Evolutionary conservation across 2,329 filamentous ascomycete species (phyloP), one percentile per base, ranked within the genome.

Genomic region (Aspergillus awamori): DNA sequence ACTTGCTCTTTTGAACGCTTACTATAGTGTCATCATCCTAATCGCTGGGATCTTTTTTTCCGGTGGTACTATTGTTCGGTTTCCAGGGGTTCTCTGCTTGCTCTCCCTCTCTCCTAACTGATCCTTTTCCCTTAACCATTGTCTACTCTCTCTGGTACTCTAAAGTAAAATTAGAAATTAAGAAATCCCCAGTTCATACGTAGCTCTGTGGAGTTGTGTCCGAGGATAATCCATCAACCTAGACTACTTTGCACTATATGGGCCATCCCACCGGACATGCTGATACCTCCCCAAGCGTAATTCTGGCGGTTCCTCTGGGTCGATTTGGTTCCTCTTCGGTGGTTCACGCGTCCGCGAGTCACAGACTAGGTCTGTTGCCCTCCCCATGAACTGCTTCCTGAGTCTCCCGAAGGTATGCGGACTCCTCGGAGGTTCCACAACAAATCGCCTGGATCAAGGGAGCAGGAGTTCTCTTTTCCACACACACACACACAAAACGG

Each of bases 391-490:
- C 38, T 43, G 24, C 38, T 45, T 45, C 38, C 38, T 55, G 24
- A 43, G 41, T 55, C 33, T 43, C 28, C 53, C 53, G 24, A 43
- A 33, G 38, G 28, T 36, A 6, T 43, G 38, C 38, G 41, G 53
- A 28, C 53, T 55, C 39, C 10, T 55, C 53, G 28, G 53, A 13
- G 53, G 53, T 56, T 56, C 53, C 53, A 56, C 53, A 56, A n/a
- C 53, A 56, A 36, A 47, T 39, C 53, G n/a, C 38, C 38, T 55
- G 41, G 36, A 38, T 39, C 53, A 55, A 55, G 53, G 53, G 53
- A 55, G 28, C 26, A 33, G 39, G 43, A 55, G 36, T 43, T 8
- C 24, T 51, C 26, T 30, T 30, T 24, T 20, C 15, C 41, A 30
- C 41, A 45, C 41, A 24, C 20, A 22, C 41, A 45, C 17, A 17